Evolutionary conservation across 2,329 filamentous ascomycete genomes (phyloP).

Genomic region (Drechslerella dactyloides): DNA sequence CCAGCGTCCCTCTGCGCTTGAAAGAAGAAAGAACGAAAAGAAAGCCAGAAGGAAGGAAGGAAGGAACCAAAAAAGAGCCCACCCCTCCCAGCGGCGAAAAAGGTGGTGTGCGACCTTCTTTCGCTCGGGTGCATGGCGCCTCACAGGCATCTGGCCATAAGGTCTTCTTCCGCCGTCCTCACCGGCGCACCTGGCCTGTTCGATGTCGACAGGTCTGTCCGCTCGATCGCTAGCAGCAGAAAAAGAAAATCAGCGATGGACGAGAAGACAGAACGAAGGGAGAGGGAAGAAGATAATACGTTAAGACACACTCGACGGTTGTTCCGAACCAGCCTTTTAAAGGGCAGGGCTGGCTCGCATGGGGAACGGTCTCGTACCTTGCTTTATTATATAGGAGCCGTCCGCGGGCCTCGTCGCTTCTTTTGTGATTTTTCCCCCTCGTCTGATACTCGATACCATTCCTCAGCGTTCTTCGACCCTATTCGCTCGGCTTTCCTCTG

Average conservation of each 20-base stretch:
- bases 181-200: constrained; percentile 48
- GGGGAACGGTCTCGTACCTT: constrained; percentile 48
- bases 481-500: constrained; percentile 6
- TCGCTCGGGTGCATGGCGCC: constrained; percentile 36
- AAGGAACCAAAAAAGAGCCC: constrained; percentile 47
- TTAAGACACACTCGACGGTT: background rate
- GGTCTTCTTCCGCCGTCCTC: constrained; percentile 22
- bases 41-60: constrained; percentile 2
- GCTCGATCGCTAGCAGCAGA: constrained; percentile 14
- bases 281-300: constrained; percentile 11
- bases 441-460: constrained; percentile 46
- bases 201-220: constrained; percentile 30
- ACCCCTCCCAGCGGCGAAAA: constrained; percentile 32
- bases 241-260: constrained; percentile 16
- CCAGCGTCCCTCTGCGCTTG: background rate
- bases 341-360: constrained; percentile 41
- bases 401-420: constrained; percentile 46
- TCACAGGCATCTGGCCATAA: constrained; percentile 50
- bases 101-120: constrained; percentile 50
- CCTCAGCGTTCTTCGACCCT: constrained; percentile 8
- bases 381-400: constrained; percentile 48
- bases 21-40: no score
- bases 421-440: constrained; percentile 44
- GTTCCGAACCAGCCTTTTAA: constrained; percentile 23
- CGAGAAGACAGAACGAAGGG: constrained; percentile 18